Evolutionary conservation across 306 rosid genomes (phyloP), one percentile per base, ranked within the genome.

Genomic region (Oxytropis ochrocephala): DNA sequence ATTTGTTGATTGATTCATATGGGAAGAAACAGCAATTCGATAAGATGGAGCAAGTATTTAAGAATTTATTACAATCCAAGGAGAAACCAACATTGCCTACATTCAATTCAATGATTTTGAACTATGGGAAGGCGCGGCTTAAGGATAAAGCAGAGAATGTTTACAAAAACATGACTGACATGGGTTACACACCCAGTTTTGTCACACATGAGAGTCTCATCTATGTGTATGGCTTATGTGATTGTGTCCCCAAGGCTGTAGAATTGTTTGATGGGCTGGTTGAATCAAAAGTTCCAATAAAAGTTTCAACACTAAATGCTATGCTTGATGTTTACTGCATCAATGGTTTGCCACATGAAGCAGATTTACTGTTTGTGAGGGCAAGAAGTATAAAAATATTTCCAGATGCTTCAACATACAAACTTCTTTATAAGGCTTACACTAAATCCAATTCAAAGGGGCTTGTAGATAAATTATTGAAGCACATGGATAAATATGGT

Each of bases 1-100:
- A 90, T 73, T 53, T 87, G 83, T 79, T 94, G 64, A 90, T 94
- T 55, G 96, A 94, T 85, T 80, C 98, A 0, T 94, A 94, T 48
- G 98, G 98, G 65, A 90, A 88, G 86, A 90, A 81, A 80, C 98
- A 94, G 70, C 83, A 88, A 44, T 90, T 94, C 52, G 87, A 82
- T 5, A 94, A 90, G 88, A 94, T 94, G 98, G 98, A 94, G 73
- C 96, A 94, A 78, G 98, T 94, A 5, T 90, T 85, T 53, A 90
- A 80, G 87, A 90, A 97, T 82, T 84, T 94, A 50, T 72, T 88
- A 12, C 81, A 35, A 24, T 90, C 98, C 72, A 94, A 78, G 85
- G 92, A 84, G 89, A 83, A 63, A 68, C 95, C 98, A 6, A 78
- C 97, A 5, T 81, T 85, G 30, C 92, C 98, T 14, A 94, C 98